Evolutionary conservation across 1,284 basidiomycete genomes (phyloP), one percentile per base, ranked within the genome.

Genomic region (Leccinum subrobustum): DNA sequence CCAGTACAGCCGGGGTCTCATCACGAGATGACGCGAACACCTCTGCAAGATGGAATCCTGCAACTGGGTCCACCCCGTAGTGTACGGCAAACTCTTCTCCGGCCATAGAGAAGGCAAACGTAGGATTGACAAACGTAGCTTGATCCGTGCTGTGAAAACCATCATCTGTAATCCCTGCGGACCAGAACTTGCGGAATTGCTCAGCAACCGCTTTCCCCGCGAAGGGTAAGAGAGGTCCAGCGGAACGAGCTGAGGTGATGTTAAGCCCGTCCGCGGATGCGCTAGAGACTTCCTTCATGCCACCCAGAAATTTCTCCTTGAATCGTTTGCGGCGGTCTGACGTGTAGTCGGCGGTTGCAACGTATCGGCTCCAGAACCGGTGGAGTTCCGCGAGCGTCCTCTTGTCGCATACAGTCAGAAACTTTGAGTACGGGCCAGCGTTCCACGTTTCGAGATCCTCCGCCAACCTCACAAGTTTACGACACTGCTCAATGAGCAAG

Each of bases 71-170:
- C 0, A 79, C 80, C 1, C 73, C 78, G 58, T 82, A 82, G 60
- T 85, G 81, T 0, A 82, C 72, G 16, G 75, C 65, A 61, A 79
- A 82, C 7, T 70, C 75, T 56, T 79, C 76, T 3, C 81, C 81
- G 1, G 70, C 67, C 8, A 73, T 64, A 2, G 79, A 78, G 67
- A 80, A 82, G 0, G 74, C 74, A 56, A 83, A 83, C 0, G 78
- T 80, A 1, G 84, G 81, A 57, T 85, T 85, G 33, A 78, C 60
- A 5, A 68, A 48, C 2, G 64, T 73, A 1, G 76, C 71, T 1
- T 64, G 59, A 1, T 65, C 54, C 12, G 71, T 54, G 0, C 68
- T 35, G 11, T 65, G 65, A 0, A 58, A 18, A 11, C 71, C 61
- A 12, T 65, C 55, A 48, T 73, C 76, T 0, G 77, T 79, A 1